These are phyloP conservation scores for Deinandra increscens DNA, from an alignment of 129 eudicot species.

Conservation along the genomic window DNA sequence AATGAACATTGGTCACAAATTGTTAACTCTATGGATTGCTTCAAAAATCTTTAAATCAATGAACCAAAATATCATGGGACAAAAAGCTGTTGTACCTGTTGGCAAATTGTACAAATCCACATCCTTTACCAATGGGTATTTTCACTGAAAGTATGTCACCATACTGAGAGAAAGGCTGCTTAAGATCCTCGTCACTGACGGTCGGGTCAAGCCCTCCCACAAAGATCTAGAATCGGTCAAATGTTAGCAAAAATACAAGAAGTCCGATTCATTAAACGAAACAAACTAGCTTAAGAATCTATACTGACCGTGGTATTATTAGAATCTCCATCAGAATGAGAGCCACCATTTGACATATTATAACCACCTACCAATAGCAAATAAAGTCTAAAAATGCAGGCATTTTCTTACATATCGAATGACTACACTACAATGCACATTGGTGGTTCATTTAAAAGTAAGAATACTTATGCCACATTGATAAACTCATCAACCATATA, in stretches of 20 bases:
- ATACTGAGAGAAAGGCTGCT: conserved; percentile 73
- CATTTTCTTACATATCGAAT: conserved; percentile 11
- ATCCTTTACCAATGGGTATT: conserved; percentile 80
- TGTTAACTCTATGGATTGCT: not conserved
- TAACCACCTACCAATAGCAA: conserved; percentile 54
- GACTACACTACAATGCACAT: not conserved
- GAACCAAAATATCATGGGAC: not conserved
- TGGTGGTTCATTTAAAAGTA: no score
- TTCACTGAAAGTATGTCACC: conserved; percentile 85
- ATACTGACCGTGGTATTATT: conserved; percentile 63
- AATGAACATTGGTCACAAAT: not conserved
- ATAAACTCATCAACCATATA: no score
- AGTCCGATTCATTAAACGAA: not conserved
- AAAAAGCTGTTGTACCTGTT: conserved; percentile 48
- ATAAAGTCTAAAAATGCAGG: not conserved
- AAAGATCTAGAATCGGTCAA: conserved; percentile 53
- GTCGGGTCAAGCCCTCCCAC: conserved; percentile 91
- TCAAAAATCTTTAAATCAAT: not conserved
- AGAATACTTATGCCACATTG: no score
- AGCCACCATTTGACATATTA: conserved; percentile 70
- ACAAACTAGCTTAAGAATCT: not conserved
- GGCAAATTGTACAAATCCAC: conserved; percentile 91
- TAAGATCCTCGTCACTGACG: conserved; percentile 84
- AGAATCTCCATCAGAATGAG: conserved; percentile 76
- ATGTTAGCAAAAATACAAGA: conserved; percentile 24